phyloP scores from a whole-genome alignment of 2,329 filamentous ascomycete genomes.

The Spiromastix sp. region DNA sequence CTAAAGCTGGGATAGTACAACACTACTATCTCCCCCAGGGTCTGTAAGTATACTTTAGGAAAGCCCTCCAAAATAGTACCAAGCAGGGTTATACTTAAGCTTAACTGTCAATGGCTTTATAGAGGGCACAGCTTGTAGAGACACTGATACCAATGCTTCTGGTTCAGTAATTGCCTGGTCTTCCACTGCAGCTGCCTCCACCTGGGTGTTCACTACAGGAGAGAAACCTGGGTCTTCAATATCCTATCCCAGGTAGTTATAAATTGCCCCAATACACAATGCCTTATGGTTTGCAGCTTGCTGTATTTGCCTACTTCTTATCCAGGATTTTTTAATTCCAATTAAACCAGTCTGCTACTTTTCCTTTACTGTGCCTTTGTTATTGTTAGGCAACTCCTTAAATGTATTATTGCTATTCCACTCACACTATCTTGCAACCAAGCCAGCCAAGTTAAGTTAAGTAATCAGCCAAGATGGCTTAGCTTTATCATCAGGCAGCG shows the following conservation, averaged over 20 bases:
- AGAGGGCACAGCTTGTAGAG: neutral
- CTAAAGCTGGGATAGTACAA: neutral
- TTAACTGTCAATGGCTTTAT: neutral
- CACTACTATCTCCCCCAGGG: neutral
- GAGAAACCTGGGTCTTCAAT: neutral
- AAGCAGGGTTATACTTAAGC: neutral
- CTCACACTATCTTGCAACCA: neutral
- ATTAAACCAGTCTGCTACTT: neutral
- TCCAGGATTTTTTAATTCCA: neutral
- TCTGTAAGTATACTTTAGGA: neutral
- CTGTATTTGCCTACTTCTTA: neutral
- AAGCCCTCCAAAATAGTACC: neutral
- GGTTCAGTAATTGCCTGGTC: too few relatives aligned
- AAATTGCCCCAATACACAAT: neutral
- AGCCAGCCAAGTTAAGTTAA: neutral
- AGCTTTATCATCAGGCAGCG: neutral
- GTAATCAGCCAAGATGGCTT: neutral
- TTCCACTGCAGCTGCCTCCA: neutral
- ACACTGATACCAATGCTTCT: too few relatives aligned
- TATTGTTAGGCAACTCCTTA: neutral
- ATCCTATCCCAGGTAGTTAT: neutral
- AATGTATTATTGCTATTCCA: neutral
- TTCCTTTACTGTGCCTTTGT: neutral
- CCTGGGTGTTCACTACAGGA: neutral
- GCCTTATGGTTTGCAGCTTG: neutral